Base-by-base conservation (phyloP, 2,329 filamentous ascomycete genomes). In the Exophiala calicioides region DNA sequence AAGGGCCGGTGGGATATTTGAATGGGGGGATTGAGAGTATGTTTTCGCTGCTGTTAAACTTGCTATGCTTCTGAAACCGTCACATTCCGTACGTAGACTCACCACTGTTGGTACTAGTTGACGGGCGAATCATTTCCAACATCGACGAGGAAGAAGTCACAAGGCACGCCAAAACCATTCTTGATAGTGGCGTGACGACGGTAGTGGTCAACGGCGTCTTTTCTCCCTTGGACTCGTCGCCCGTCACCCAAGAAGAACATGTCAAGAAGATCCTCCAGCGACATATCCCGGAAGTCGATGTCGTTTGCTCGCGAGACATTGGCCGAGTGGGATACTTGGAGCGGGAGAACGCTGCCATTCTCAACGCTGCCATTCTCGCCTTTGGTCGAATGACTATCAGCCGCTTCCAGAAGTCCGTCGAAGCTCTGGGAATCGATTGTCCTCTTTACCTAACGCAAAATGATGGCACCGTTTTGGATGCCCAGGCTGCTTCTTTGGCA, bases 271-370 rank as follows among this genome's bases (percentile, higher is more conserved):
- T 74, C 3, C 54, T 74, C n/a, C 59, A 63, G 0, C 45, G 66
- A 3, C 60, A 63, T 8, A 58, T 58, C 2, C 69, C 71, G 1
- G 56, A 50, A 3, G 50, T 71, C 0, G 57, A 63, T 1, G 61
- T 74, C 0, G 68, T 73, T 60, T 21, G 73, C 74, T 2, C 76
- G 75, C 60, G 66, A 65, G 55, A 51, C 6, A 52, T 72, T 3
- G 69, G 68, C 24, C n/a, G n/a, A n/a, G n/a, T n/a, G n/a, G 74
- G 74, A 0, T 58, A 75, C 2, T 51, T 75, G 5, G 81, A 83
- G 62, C 70, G 82, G 31, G 82, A 85, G 60, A 85, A 85, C 57
- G 81, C 81, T 0, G 75, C 79, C 1, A 81, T 85, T n/a, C 65
- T 85, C 16, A 85, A 85, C 54, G 81, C 80, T 0, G 74, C 80